phyloP scores from a whole-genome alignment of 192 early-diverging fungal genomes.

The Coemansia sp. region DNA sequence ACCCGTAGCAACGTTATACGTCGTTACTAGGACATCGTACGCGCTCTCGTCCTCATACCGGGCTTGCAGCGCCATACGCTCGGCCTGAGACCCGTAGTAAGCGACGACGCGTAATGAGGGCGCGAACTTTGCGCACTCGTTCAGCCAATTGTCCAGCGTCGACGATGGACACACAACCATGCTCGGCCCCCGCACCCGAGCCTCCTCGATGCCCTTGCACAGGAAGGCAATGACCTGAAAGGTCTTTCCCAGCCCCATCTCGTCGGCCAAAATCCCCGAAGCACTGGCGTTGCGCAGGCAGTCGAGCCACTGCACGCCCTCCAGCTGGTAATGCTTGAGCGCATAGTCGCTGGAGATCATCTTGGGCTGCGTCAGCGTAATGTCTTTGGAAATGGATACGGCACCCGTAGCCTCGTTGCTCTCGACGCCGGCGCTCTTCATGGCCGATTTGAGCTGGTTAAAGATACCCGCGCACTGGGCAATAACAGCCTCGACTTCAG shows the following conservation, averaged over 20 bases:
- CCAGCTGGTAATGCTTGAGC: conserved; percentile 84
- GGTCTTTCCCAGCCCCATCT: conserved; percentile 95
- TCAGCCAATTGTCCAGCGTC: conserved; percentile 89
- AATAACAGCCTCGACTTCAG: conserved; percentile 55
- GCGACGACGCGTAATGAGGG: conserved; percentile 61
- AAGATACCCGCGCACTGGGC: conserved; percentile 52
- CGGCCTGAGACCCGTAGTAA: conserved; percentile 66
- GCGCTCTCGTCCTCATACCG: conserved; percentile 56
- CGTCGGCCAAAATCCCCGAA: conserved; percentile 77
- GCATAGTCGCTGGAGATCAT: conserved; percentile 62
- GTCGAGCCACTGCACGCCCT: conserved; percentile 85
- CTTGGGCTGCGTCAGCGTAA: conserved; percentile 59
- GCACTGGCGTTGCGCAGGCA: conserved; percentile 71
- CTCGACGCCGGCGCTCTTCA: conserved; percentile 36
- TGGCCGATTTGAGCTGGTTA: conserved; percentile 36
- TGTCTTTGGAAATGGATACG: conserved; percentile 38
- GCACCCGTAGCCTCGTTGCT: conserved; percentile 51
- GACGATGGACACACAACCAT: conserved; percentile 87
- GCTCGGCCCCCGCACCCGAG: conserved; percentile 60
- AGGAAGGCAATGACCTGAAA: conserved; percentile 88
- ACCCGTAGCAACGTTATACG: conserved; percentile 77
- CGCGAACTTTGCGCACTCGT: conserved; percentile 77
- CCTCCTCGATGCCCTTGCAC: conserved; percentile 47
- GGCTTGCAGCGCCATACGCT: conserved; percentile 59
- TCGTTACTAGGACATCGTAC: conserved; percentile 78